phyloP scores from a whole-genome alignment of 75 land plant species.

The Isoetes taiwanensis region DNA sequence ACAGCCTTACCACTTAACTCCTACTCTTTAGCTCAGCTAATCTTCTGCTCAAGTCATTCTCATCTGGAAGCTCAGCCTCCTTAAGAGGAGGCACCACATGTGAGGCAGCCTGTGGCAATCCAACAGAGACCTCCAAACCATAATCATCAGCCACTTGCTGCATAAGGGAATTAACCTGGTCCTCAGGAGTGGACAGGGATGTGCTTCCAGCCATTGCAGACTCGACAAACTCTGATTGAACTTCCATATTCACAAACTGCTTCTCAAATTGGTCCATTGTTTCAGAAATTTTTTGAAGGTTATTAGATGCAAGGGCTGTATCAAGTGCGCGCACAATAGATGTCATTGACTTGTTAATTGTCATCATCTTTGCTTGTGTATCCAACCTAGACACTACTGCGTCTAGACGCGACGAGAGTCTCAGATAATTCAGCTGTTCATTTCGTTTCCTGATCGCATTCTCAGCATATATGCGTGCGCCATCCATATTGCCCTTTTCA shows the following conservation, averaged over 20 bases:
- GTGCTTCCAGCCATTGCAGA: slow-evolving; percentile 37
- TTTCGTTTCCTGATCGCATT: slow-evolving; percentile 74
- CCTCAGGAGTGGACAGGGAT: slow-evolving; percentile 27
- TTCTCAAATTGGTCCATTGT: slow-evolving; percentile 36
- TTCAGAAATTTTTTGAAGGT: slow-evolving; percentile 29
- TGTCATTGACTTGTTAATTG: slow-evolving; percentile 57
- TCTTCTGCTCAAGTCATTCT: slow-evolving; percentile 29
- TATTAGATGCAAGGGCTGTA: slow-evolving; percentile 41
- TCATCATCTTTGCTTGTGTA: slow-evolving; percentile 69
- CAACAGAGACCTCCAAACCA: slow-evolving; percentile 66
- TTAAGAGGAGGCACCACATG: slow-evolving; percentile 12
- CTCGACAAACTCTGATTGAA: slow-evolving; percentile 32
- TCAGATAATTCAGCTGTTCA: slow-evolving; percentile 91
- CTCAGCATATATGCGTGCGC: slow-evolving; percentile 84
- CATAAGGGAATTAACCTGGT: slow-evolving; percentile 37
- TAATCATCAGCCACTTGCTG: slow-evolving; percentile 85
- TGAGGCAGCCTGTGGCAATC: slow-evolving; percentile 42
- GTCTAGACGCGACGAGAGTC: slow-evolving; percentile 75
- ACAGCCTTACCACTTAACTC: slow-evolving; percentile 11
- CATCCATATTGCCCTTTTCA: slow-evolving; percentile 95
- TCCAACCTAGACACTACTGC: slow-evolving; percentile 82
- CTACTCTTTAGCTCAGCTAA: slow-evolving; percentile 29
- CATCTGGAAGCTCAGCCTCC: slow-evolving; percentile 9
- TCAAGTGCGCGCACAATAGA: slow-evolving; percentile 63
- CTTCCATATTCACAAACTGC: slow-evolving; percentile 34